A percentile compares a stretch with the other conserved stretches of the same genome.
Evolutionary conservation across 805 yeast genomes (phyloP).

Genomic region (Myxozyma mucilagina): DNA sequence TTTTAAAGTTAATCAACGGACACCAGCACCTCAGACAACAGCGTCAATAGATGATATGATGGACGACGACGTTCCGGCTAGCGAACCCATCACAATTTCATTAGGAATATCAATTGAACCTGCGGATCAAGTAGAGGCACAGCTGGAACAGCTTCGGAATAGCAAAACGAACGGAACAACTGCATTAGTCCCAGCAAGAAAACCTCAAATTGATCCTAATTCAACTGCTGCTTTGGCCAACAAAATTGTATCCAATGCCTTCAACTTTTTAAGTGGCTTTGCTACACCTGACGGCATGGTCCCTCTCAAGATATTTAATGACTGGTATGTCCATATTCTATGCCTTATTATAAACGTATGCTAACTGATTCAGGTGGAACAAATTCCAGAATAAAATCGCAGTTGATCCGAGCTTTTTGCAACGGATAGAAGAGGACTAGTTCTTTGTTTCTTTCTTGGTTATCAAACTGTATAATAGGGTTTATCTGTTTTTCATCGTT

Average conservation of each 20-base stretch:
- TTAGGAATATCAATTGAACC: slow-evolving; percentile 95
- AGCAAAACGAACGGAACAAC: slow-evolving; percentile 32
- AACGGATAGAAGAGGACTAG: slow-evolving; percentile 43
- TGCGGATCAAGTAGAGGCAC: slow-evolving; percentile 60
- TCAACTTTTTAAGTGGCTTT: slow-evolving; percentile 87
- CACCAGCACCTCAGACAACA: slow-evolving; percentile 14
- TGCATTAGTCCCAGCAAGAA: slow-evolving; percentile 35
- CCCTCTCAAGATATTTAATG: slow-evolving; percentile 81
- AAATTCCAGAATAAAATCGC: slow-evolving; percentile 74
- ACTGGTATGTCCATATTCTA: slow-evolving; percentile 52
- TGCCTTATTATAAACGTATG: not conserved
- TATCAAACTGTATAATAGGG: slow-evolving; percentile 1
- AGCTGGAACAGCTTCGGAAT: slow-evolving; percentile 49
- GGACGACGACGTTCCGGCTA: slow-evolving; percentile 49
- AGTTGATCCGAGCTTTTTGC: slow-evolving; percentile 81
- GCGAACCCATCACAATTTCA: slow-evolving; percentile 43
- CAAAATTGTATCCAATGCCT: slow-evolving; percentile 87
- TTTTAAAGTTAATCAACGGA: slow-evolving; percentile 64
- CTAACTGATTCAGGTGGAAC: slow-evolving; percentile 54
- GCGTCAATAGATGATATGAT: slow-evolving; percentile 54
- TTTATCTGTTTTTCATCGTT: not conserved
- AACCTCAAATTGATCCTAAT: slow-evolving; percentile 42
- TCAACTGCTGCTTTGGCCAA: slow-evolving; percentile 69
- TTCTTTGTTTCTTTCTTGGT: not conserved
- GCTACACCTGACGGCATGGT: slow-evolving; percentile 78